Base-by-base conservation (phyloP, 2,329 filamentous ascomycete genomes). In the Xylariaceae sp. region DNA sequence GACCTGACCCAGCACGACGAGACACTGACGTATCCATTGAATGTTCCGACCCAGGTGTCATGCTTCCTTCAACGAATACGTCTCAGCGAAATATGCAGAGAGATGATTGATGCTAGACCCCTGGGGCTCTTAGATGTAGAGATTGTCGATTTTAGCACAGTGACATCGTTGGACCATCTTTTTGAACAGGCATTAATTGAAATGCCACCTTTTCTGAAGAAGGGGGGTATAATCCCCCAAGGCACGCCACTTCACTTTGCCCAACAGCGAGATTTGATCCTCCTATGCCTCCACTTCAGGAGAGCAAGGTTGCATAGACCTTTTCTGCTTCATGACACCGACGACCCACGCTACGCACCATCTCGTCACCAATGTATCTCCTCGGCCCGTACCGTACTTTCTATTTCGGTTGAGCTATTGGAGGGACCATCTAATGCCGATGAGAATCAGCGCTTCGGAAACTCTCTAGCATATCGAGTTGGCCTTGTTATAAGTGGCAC, bases 51-150 rank as follows among this genome's bases (percentile, higher is more conserved):
- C 0, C 66, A 65, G 17, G 67, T 75, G 50, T 75, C 74, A 1
- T 76, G 73, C 46, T 72, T 75, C 24, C 61, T 78, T 9, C 71
- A 76, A 37, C 72, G 76, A 14, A 67, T 74, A 47, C 72, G 70
- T 4, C 66, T 79, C 0, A 70, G 73, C 6, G 75, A 78, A 34
- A 60, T 76, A 17, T 69, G 68, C 50, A 75, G 74, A 7, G 60
- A 64, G 4, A 69, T 76, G 9, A 65, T 71, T 9, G 76, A 78
- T 39, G 64, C 67, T 12, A 66, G 66, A 12, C 57, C 63, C n/a
- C 50, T 47, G 11, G 44, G 47, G 21, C 31, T 41, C 8, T 26
- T 58, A 2, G 61, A 60, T 14, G 46, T 54, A 4, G 74, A 76
- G 9, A 66, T 69, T 19, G 62, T 68, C 3, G 61, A 71, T 23